These are phyloP conservation scores for Salix dunnii DNA, from an alignment of 345 rosid species.

Conservation along the genomic window DNA sequence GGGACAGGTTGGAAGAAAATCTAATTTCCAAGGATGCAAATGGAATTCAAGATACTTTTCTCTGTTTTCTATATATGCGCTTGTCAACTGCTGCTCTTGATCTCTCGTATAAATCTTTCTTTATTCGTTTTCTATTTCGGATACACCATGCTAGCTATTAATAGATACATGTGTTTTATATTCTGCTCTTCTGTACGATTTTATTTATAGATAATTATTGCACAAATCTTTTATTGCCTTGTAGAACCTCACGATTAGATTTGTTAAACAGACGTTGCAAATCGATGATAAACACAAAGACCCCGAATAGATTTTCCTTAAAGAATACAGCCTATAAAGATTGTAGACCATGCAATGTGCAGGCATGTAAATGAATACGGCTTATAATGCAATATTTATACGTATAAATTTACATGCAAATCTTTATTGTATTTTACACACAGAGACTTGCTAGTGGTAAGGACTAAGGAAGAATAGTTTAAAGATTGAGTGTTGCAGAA, in stretches of 20 bases:
- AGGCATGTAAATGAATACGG: no score
- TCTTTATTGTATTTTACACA: neutral
- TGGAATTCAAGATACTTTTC: conserved; percentile 1
- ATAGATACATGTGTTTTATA: neutral
- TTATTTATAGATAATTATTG: neutral
- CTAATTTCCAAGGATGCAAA: conserved; percentile 15
- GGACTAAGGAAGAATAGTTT: neutral
- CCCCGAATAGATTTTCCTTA: neutral
- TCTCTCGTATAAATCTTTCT: neutral
- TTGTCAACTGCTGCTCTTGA: conserved; percentile 1
- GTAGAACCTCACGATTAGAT: neutral
- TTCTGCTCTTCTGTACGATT: neutral
- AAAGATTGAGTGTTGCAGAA: conserved; percentile 11
- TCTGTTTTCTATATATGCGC: conserved; percentile 12
- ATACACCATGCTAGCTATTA: neutral
- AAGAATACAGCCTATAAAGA: neutral
- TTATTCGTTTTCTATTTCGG: neutral
- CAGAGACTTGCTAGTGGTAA: neutral
- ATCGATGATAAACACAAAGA: neutral
- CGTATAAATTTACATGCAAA: neutral
- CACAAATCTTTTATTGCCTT: neutral
- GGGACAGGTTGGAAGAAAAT: conserved; percentile 31
- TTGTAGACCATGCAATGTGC: no score
- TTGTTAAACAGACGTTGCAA: neutral
- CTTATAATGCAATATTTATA: neutral